Conservation (phyloP, 345 rosid genomes). For the Populus simonii region DNA sequence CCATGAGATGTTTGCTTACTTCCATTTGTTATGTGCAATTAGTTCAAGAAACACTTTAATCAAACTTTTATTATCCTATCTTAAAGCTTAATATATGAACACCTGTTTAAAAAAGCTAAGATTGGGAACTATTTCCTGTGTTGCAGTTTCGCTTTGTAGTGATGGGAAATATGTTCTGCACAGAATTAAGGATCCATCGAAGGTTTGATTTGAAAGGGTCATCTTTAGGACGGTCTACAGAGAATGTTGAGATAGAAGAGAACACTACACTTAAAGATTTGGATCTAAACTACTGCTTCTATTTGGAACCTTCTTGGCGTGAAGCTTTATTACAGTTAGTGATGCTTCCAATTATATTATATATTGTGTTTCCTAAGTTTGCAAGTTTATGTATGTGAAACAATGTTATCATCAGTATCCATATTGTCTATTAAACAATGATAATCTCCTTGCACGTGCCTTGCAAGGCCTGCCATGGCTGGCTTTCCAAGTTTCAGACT, state of each 20-base stretch:
- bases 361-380: not conserved
- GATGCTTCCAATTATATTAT: slow-evolving; percentile 12
- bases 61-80: not conserved
- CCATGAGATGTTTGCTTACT: not conserved
- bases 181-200: slow-evolving; percentile 89
- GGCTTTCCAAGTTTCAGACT: slow-evolving; percentile 5
- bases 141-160: slow-evolving; percentile 96
- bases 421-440: too few relatives aligned
- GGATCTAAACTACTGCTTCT: slow-evolving; percentile 78
- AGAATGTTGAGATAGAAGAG: slow-evolving; percentile 90
- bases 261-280: slow-evolving; percentile 93
- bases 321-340: slow-evolving; percentile 77
- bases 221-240: slow-evolving; percentile 83
- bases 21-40: not conserved
- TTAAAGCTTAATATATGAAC: slow-evolving; percentile 8
- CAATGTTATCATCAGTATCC: too few relatives aligned
- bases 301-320: slow-evolving; percentile 90
- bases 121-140: slow-evolving; percentile 18
- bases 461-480: not conserved
- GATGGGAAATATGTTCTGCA: slow-evolving; percentile 99
- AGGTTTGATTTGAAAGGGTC: slow-evolving; percentile 98
- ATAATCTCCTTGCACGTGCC: not conserved
- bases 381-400: not conserved
- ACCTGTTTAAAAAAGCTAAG: slow-evolving; percentile 28
- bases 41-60: not conserved